Evolutionary conservation across 371 early-diverging fungal species (phyloP), one percentile per base, ranked within the genome.

Genomic region (Catenaria anguillulae): DNA sequence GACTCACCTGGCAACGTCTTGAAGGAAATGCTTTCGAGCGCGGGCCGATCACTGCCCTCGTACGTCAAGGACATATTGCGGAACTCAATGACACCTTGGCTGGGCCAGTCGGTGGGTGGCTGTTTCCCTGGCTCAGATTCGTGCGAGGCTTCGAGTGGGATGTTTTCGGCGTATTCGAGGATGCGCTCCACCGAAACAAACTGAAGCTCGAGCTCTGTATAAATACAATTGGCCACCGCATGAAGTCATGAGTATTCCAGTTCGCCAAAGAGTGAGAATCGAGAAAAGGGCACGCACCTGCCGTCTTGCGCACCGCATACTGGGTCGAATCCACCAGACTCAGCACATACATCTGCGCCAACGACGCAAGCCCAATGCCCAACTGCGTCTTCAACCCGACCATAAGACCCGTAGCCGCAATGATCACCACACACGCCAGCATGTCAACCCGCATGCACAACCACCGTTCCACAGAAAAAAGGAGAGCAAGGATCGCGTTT

Each of bases 1-100:
- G 91, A 91, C 66, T 90, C 86, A 10, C 77, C 76, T 4, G 85
- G 75, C 10, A 73, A 63, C 24, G 89, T 75, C 0, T 69, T 66
- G 66, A 86, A 87, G 5, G 83, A 77, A 33, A 93, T 65, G 35
- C 82, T 75, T 34, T 81, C 74, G 21, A 87, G 68, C 12, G 78
- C 88, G 66, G 77, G 71, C 50, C 80, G 83, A 66, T 81, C 77
- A 54, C 84, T 90, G 65, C 74, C 78, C 23, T 77, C 78, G 63
- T 83, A 92, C 63, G 77, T 79, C 52, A 81, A 78, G 33, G 77
- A 71, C 37, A 84, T 78, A 61, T 84, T 73, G 55, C 78, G 68
- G 65, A 90, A 80, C 50, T 82, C 82, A 56, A 90, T 77, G 29
- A 74, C 71, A 34, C 89, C 85, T 46, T 82, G 69, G 24, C 68